Evolutionary conservation across 164 flowering plant genomes (phyloP), one percentile per base, ranked within the genome.

Genomic region (Aristolochia californica): DNA sequence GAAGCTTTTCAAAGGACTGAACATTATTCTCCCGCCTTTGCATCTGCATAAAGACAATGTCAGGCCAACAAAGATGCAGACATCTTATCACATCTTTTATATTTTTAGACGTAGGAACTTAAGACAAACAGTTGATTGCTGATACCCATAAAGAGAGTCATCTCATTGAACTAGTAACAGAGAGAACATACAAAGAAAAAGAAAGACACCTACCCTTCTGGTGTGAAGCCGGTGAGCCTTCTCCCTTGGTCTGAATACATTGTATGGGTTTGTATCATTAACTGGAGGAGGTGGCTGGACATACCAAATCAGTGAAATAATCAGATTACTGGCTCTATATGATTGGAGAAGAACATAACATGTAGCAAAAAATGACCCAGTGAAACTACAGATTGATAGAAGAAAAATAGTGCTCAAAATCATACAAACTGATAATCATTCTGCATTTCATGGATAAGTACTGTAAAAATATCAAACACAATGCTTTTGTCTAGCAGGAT

Each of bases 1-100:
- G 96, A 74, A 94, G 94, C 84, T 90, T 94, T 66, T 94, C 97
- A 78, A 94, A 94, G 43, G 99, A 94, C 63, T 90, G 97, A 62
- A 90, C 90, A 76, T 87, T 94, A 78, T 94, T 94, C 75, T 94
- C 99, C 74, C 99, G 85, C 82, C 99, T 78, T 77, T 94, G 99
- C 99, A 94, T 94, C 97, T 91, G 55, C 21, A 61, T 34, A 12
- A 66, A 61, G 30, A 55, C 23, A 21, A n/a, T 17, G 16, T 21
- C 18, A 14, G 50, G 50, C 5, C 22, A 9, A 9, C 8, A 47
- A 47, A 47, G 11, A 21, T 17, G 50, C 5, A 47, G 18, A n/a
- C 40, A 34, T 34, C 10, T 9, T 34, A 34, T 8, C 40, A 0
- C 10, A 34, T 34, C 1, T 34, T 34, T 34, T 7, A 34, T 34